These are phyloP conservation scores for Hypoxylon sp. DNA, from an alignment of 2,329 filamentous ascomycete genomes.

Conservation along the genomic window DNA sequence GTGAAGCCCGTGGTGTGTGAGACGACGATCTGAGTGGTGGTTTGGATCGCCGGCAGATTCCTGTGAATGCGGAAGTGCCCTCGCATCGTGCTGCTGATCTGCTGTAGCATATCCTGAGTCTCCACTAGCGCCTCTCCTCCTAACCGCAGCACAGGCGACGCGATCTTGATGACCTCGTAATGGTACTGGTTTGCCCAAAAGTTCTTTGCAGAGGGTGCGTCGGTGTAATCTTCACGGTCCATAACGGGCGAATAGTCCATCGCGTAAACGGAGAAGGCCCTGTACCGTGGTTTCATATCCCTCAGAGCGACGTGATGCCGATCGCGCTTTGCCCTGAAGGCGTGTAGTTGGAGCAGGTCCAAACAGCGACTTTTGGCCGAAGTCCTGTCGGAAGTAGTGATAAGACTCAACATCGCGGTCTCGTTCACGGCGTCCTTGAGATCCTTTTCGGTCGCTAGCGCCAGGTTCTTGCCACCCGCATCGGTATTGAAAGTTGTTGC, in stretches of 20 bases:
- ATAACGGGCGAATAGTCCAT: neutral
- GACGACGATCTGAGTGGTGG: constrained; percentile 35
- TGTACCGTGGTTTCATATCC: constrained; percentile 35
- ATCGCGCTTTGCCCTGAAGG: constrained; percentile 7
- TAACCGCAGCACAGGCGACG: constrained; percentile 38
- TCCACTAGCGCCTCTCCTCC: neutral
- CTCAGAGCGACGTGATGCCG: constrained; percentile 7
- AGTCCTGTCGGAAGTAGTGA: too few species aligned
- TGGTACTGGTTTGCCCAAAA: too few species aligned
- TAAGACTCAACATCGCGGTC: too few species aligned
- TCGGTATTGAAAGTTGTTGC: neutral
- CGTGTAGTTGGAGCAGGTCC: constrained; percentile 7
- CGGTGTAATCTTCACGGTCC: neutral
- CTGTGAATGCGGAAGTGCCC: constrained; percentile 37
- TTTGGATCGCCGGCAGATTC: constrained; percentile 30
- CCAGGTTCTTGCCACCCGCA: neutral
- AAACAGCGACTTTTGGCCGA: neutral
- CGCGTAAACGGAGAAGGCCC: constrained; percentile 35
- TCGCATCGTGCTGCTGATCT: constrained; percentile 26
- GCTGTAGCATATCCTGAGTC: neutral
- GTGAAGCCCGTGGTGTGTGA: constrained; percentile 38
- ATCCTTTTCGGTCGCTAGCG: neutral
- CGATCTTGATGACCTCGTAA: constrained; percentile 37
- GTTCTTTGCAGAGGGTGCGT: neutral
- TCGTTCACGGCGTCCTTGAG: neutral